Conservation (phyloP, 768 basidiomycete genomes). For the Panaeolus papilionaceus region DNA sequence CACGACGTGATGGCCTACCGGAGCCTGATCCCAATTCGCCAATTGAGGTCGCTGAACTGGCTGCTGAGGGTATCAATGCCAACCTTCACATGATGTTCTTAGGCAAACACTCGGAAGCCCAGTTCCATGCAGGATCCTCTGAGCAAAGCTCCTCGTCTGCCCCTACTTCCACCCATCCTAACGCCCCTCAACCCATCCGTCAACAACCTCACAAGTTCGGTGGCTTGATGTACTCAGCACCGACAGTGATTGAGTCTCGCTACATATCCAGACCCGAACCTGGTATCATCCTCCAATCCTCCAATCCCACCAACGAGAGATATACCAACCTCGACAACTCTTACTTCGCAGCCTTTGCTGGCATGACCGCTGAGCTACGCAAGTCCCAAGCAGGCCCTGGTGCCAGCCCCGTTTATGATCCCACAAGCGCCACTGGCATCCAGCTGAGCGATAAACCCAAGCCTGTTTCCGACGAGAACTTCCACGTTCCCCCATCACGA, state of each 20-base stretch:
- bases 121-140: conserved; percentile 21
- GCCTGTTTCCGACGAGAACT: background rate
- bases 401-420: conserved; percentile 34
- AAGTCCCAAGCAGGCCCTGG: conserved; percentile 19
- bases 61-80: conserved; percentile 20
- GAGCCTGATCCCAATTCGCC: conserved; percentile 13
- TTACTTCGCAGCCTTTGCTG: conserved; percentile 50
- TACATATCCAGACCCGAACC: conserved; percentile 58
- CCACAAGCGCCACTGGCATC: conserved; percentile 36
- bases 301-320: conserved; percentile 11
- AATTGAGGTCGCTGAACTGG: conserved; percentile 24
- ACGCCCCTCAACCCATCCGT: conserved; percentile 49
- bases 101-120: conserved; percentile 26
- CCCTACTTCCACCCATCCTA: conserved; percentile 21
- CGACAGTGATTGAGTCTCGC: conserved; percentile 58
- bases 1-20: conserved; percentile 2
- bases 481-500: conserved; percentile 17
- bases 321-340: conserved; percentile 5
- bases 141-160: conserved; percentile 18
- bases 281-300: conserved; percentile 58
- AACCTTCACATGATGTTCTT: conserved; percentile 30
- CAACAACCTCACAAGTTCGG: conserved; percentile 69
- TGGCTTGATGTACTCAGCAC: conserved; percentile 65
- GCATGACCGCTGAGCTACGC: conserved; percentile 40
- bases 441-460: conserved; percentile 23